These are phyloP conservation scores for Stevia rebaudiana DNA, from an alignment of 140 eudicot species.

Conservation along the genomic window DNA sequence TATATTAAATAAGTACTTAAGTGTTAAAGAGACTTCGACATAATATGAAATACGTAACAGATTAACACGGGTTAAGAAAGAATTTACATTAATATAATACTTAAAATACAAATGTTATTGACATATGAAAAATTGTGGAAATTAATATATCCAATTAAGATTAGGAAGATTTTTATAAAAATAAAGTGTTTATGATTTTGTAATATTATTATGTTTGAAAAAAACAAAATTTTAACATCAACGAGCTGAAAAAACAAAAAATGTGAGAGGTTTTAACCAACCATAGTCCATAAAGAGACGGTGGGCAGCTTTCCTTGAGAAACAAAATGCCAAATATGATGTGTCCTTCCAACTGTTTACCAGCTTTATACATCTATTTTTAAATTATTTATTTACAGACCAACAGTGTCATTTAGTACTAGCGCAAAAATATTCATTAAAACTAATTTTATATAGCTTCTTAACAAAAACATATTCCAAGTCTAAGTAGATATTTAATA, in stretches of 20 bases:
- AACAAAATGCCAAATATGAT: conserved; percentile 27
- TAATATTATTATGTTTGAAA: neutral
- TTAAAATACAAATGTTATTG: neutral
- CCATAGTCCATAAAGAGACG: conserved; percentile 20
- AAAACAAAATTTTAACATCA: neutral
- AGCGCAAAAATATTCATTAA: neutral
- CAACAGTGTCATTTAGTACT: conserved; percentile 18
- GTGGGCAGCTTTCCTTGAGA: conserved; percentile 26
- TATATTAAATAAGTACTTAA: too few species aligned
- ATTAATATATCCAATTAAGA: neutral
- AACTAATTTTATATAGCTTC: neutral
- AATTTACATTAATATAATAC: neutral
- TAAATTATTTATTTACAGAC: neutral
- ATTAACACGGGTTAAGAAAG: neutral
- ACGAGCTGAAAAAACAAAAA: neutral
- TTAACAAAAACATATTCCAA: too few species aligned
- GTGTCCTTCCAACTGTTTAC: conserved; percentile 28
- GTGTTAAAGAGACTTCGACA: too few species aligned
- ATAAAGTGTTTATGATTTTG: neutral
- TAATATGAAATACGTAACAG: too few species aligned
- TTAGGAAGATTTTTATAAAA: neutral
- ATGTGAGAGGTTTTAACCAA: neutral
- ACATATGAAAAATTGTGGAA: neutral
- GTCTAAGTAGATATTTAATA: too few species aligned
- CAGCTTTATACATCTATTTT: conserved; percentile 18